Percentiles rank a stretch among this genome's conserved stretches.
Conservation (phyloP, 805 yeast species). For the Danielia oregonensis region DNA sequence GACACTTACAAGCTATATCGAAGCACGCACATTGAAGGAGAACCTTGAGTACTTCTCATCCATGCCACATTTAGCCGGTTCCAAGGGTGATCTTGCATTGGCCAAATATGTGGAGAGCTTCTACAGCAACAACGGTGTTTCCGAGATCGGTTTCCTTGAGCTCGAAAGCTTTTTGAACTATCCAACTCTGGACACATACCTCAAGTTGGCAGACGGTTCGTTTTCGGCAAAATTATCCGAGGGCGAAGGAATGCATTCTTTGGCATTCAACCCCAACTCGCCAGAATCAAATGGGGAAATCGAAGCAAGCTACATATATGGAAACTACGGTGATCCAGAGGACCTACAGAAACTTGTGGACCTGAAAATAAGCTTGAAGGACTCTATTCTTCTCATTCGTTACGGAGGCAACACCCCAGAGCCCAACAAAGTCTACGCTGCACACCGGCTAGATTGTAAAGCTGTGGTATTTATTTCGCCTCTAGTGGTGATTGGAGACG, state of each 20-base stretch:
- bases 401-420: slow-evolving; percentile 47
- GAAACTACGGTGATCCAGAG: slow-evolving; percentile 55
- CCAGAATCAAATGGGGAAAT: slow-evolving; percentile 49
- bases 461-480: slow-evolving; percentile 65
- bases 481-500: slow-evolving; percentile 17
- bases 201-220: slow-evolving; percentile 30
- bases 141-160: slow-evolving; percentile 46
- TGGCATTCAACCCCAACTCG: slow-evolving; percentile 70
- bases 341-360: slow-evolving; percentile 48
- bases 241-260: slow-evolving; percentile 28
- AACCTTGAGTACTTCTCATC: slow-evolving; percentile 69
- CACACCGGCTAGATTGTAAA: slow-evolving; percentile 52
- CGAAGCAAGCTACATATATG: slow-evolving; percentile 55
- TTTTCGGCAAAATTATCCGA: slow-evolving; percentile 39
- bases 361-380: slow-evolving; percentile 38
- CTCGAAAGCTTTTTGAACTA: slow-evolving; percentile 61
- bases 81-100: slow-evolving; percentile 76
- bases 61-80: slow-evolving; percentile 86
- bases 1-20: slow-evolving; percentile 49
- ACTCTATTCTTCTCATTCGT: slow-evolving; percentile 54
- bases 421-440: slow-evolving; percentile 40
- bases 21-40: slow-evolving; percentile 55
- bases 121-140: slow-evolving; percentile 56
- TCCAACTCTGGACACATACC: slow-evolving; percentile 41
- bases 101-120: slow-evolving; percentile 61